Conservation (phyloP, 345 rosid species). For the Clarkia xantiana region DNA sequence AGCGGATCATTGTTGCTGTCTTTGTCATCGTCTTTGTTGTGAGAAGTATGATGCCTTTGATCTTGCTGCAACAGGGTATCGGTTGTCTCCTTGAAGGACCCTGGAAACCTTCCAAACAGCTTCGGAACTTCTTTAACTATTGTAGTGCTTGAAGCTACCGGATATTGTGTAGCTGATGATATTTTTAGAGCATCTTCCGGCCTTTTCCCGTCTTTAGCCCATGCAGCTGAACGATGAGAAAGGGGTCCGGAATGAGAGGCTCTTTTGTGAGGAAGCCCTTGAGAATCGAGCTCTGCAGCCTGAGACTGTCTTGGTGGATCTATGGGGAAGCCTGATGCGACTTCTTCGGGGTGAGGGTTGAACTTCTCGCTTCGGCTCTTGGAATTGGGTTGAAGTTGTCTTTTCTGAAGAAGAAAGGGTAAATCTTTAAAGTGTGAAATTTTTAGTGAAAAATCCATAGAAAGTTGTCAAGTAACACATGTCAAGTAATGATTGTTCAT, state of each 20-base stretch:
- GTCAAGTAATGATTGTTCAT: too few species aligned
- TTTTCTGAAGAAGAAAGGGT: conserved; percentile 44
- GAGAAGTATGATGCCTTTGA: conserved; percentile 33
- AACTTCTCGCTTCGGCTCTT: conserved; percentile 97
- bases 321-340: conserved; percentile 94
- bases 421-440: too few species aligned
- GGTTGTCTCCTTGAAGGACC: conserved; percentile 80
- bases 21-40: conserved; percentile 48
- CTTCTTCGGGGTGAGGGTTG: conserved; percentile 93
- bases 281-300: conserved; percentile 46
- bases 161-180: conserved; percentile 40
- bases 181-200: conserved; percentile 52
- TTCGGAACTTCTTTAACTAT: conserved; percentile 57
- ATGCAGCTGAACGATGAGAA: conserved; percentile 51
- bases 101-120: conserved; percentile 62
- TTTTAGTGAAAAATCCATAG: too few species aligned
- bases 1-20: conserved; percentile 49
- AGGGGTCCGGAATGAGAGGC: conserved; percentile 93
- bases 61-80: conserved; percentile 43
- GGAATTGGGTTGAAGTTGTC: conserved; percentile 53
- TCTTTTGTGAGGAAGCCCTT: conserved; percentile 55
- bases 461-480: too few species aligned
- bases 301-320: conserved; percentile 94
- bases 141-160: conserved; percentile 36
- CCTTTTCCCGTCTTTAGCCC: conserved; percentile 55